Evolutionary conservation across 2,329 filamentous ascomycete genomes (phyloP).

Genomic region (Fusarium sp.): DNA sequence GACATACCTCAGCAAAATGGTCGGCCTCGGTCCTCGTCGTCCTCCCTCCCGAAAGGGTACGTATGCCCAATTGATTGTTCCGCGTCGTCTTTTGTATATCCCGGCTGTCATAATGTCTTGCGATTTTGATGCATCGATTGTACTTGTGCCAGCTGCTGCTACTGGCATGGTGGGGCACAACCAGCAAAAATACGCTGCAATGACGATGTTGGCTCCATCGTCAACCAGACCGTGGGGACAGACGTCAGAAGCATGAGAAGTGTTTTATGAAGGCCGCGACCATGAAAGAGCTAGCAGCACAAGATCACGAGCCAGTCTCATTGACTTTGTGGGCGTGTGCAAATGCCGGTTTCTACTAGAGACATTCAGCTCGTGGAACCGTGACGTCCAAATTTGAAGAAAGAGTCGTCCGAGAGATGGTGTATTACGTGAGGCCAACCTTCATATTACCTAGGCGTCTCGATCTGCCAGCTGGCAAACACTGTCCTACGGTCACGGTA

Average conservation of each 20-base stretch:
- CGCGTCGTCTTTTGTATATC: background rate
- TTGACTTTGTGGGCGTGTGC: background rate
- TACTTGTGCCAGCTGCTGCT: slow-evolving; percentile 11
- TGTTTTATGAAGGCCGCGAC: slow-evolving; percentile 1
- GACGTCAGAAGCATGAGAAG: slow-evolving; percentile 25
- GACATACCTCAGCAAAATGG: slow-evolving; percentile 56
- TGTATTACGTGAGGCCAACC: slow-evolving; percentile 1
- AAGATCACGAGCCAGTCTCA: background rate
- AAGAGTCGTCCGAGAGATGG: slow-evolving; percentile 14
- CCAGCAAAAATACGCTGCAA: slow-evolving; percentile 27
- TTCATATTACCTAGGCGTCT: background rate
- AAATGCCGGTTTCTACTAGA: background rate
- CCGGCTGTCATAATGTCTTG: background rate
- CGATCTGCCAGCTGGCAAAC: slow-evolving; percentile 15
- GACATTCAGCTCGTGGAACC: slow-evolving; percentile 21
- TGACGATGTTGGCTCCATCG: slow-evolving; percentile 32
- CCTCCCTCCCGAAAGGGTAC: slow-evolving; percentile 73
- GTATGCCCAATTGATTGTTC: slow-evolving; percentile 49
- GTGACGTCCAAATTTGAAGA: slow-evolving; percentile 19
- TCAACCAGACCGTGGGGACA: background rate
- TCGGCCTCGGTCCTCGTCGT: slow-evolving; percentile 62
- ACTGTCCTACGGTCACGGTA: slow-evolving; percentile 25
- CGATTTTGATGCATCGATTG: background rate
- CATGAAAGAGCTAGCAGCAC: background rate
- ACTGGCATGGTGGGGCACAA: slow-evolving; percentile 28